Conservation (phyloP, 2,329 filamentous ascomycete genomes). For the Tetracladium maxilliforme region DNA sequence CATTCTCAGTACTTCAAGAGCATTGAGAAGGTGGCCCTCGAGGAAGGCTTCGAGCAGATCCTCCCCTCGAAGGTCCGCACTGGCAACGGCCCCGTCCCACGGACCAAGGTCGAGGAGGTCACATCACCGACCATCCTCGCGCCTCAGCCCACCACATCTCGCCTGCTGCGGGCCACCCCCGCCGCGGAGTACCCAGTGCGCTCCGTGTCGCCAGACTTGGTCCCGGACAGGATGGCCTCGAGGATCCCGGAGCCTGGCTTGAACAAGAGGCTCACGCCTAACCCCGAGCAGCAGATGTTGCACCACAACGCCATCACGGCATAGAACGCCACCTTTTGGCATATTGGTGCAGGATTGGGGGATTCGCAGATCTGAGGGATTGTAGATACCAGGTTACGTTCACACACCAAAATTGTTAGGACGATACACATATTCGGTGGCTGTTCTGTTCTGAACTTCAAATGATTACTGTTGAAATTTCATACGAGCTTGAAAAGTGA, state of each 20-base stretch:
- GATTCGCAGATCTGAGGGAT: too few species aligned
- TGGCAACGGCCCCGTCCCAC: conserved; percentile 23
- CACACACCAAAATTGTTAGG: too few species aligned
- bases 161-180: conserved; percentile 36
- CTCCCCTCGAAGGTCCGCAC: conserved; percentile 40
- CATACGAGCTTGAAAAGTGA: too few species aligned
- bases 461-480: too few species aligned
- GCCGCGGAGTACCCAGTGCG: conserved; percentile 38
- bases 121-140: conserved; percentile 26
- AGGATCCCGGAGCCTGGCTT: background rate
- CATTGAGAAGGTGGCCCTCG: conserved; percentile 47
- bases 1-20: conserved; percentile 56
- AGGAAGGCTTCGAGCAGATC: conserved; percentile 42
- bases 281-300: too few species aligned
- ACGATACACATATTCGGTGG: too few species aligned
- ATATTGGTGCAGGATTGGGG: too few species aligned
- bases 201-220: conserved; percentile 40
- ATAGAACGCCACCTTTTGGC: too few species aligned
- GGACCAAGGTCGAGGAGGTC: conserved; percentile 4
- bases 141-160: conserved; percentile 40
- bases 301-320: too few species aligned
- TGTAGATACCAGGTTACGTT: too few species aligned
- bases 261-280: too few species aligned
- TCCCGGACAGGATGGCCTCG: conserved; percentile 41
- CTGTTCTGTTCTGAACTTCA: too few species aligned